phyloP scores from a whole-genome alignment of 2,329 filamentous ascomycete species.

The Niveomyces coronatus region DNA sequence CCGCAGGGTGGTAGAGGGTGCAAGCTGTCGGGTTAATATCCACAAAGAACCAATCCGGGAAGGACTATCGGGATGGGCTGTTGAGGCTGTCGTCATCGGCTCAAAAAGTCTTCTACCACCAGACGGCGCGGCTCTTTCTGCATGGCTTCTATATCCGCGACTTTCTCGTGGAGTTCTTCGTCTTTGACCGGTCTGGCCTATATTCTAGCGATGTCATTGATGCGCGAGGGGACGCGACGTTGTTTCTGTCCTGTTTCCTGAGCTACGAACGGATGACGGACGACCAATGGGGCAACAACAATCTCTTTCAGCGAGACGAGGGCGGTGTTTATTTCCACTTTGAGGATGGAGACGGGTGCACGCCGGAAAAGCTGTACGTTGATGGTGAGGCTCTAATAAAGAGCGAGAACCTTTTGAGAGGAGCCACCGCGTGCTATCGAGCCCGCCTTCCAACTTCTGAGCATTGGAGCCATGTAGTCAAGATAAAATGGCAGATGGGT shows the following conservation, averaged over 20 bases:
- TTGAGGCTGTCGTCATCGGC: neutral
- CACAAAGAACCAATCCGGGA: neutral
- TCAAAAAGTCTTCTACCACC: neutral
- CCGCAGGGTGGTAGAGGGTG: neutral
- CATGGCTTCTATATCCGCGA: neutral
- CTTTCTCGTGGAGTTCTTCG: neutral
- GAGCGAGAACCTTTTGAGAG: neutral
- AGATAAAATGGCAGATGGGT: slow-evolving; percentile 1
- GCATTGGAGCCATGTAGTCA: slow-evolving; percentile 1
- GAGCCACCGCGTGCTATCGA: neutral
- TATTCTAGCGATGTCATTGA: neutral
- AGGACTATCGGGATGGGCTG: neutral
- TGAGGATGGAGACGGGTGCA: neutral
- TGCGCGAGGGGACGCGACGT: neutral
- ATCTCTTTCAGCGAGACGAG: neutral
- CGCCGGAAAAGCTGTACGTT: neutral
- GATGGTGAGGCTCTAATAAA: neutral
- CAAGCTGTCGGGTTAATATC: neutral
- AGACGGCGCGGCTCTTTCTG: slow-evolving; percentile 2
- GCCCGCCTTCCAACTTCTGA: neutral
- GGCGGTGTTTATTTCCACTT: neutral
- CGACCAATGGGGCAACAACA: neutral
- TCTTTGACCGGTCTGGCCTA: neutral
- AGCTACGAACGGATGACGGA: neutral
- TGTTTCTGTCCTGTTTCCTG: neutral